Evolutionary conservation across 2,329 filamentous ascomycete genomes (phyloP).

Genomic region (Arthrinium phaeospermum): DNA sequence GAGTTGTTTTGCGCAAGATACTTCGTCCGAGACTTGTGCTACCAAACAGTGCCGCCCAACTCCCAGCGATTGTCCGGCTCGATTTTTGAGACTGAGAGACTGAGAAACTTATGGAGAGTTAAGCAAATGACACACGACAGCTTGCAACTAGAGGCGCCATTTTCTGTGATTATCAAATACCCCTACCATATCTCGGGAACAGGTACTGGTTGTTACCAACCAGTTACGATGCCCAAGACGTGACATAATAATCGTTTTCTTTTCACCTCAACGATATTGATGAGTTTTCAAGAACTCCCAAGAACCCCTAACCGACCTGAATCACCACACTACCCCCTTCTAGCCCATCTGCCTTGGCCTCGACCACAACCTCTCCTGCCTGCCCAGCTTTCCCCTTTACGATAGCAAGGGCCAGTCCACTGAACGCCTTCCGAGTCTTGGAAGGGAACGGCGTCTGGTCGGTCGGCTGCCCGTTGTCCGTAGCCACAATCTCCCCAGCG

Average conservation of each 20-base stretch:
- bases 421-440: slow-evolving; percentile 45
- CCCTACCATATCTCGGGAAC: neutral
- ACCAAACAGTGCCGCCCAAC: neutral
- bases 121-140: too few species aligned
- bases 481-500: slow-evolving; percentile 52
- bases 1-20: neutral
- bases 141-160: too few species aligned
- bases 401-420: slow-evolving; percentile 47
- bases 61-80: too few species aligned
- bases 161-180: too few species aligned
- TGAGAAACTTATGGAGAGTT: too few species aligned
- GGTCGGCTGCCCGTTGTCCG: slow-evolving; percentile 57
- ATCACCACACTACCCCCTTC: neutral
- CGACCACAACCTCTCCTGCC: slow-evolving; percentile 33
- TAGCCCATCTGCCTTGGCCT: slow-evolving; percentile 6
- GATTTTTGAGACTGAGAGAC: too few species aligned
- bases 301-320: neutral
- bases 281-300: neutral
- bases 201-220: neutral
- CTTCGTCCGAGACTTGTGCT: neutral
- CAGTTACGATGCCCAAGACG: neutral
- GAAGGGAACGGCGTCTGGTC: slow-evolving; percentile 51
- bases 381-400: slow-evolving; percentile 38
- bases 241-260: neutral
- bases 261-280: neutral